Base-by-base conservation (phyloP, 2,329 filamentous ascomycete species). In the Beauveria australis region DNA sequence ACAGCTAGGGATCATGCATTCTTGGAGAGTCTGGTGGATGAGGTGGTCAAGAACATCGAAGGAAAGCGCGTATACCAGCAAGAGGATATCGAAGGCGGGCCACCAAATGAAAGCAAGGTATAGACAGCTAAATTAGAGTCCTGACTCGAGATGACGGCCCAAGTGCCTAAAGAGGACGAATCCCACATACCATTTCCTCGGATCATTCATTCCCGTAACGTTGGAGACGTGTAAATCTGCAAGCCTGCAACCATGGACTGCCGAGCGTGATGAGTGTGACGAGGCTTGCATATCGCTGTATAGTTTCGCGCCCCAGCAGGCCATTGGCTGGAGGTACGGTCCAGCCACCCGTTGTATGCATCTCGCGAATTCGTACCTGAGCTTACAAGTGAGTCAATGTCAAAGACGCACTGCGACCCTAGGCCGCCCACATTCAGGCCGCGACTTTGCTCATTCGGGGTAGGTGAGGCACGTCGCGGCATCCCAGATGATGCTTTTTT, bases 41-140 rank as follows among this genome's bases (percentile, higher is more conserved):
- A 96, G 71, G 90, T 96, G 3, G 84, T 90, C 70, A 76, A 84
- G 71, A 87, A 88, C 58, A 87, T 96, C 5, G 75, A 91, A 66
- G 93, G 93, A 3, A 80, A 79, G 67, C 80, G 87, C 54, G 84
- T 96, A 12, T 67, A 74, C 30, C 79, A 81, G 28, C 64, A 61
- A 16, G 92, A 97, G 72, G 90, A 88, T 63, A 87, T 91, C 69
- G 88, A 91, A 68, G 77, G 78, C 44, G 53, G 52, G 19, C 59
- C 53, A 46, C 24, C 49, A 14, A 24, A 37, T 40, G 53, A 61
- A 18, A 61, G 59, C 59, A 61, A 61, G 53, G 59, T 28, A 8
- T 61, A 55, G 52, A 44, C 40, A 41, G 30, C 51, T 19, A n/a
- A n/a, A n/a, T n/a, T n/a, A 55, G 30, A 12, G 22, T n/a, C 33